A percentile compares a stretch with the other conserved stretches of the same genome.
Evolutionary conservation across 495 filamentous ascomycete species (phyloP).

Genomic region (Parmelia sp.): DNA sequence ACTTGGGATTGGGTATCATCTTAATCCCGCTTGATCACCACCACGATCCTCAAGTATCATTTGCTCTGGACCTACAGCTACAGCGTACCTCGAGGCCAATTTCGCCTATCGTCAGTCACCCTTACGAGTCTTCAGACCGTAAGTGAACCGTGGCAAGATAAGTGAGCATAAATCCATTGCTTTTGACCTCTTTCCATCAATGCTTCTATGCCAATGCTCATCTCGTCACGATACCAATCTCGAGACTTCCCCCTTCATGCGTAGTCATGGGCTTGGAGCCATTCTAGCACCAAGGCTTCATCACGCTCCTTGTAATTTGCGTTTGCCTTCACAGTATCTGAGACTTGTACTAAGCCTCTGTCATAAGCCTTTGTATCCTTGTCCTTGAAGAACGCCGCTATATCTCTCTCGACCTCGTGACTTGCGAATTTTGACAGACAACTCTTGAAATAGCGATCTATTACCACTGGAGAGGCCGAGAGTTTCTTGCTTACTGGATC

Average conservation of each 20-base stretch:
- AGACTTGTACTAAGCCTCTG: slow-evolving; percentile 68
- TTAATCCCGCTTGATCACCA: background rate
- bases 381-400: slow-evolving; percentile 71
- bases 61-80: background rate
- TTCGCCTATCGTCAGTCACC: background rate
- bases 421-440: slow-evolving; percentile 72
- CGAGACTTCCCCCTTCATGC: slow-evolving; percentile 10
- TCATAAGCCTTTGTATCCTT: slow-evolving; percentile 79
- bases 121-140: background rate
- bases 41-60: background rate
- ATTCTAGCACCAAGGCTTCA: slow-evolving; percentile 57
- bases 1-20: too few species aligned
- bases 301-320: slow-evolving; percentile 73
- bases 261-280: slow-evolving; percentile 62
- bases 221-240: background rate
- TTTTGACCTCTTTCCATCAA: background rate
- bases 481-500: slow-evolving; percentile 57
- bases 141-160: background rate
- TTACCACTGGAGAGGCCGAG: slow-evolving; percentile 71
- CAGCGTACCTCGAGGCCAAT: background rate
- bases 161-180: background rate
- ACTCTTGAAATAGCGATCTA: slow-evolving; percentile 78
- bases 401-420: slow-evolving; percentile 62
- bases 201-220: background rate
- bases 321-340: slow-evolving; percentile 72